Conservation (phyloP, 768 basidiomycete genomes). For the Lactifluus rugatus region DNA sequence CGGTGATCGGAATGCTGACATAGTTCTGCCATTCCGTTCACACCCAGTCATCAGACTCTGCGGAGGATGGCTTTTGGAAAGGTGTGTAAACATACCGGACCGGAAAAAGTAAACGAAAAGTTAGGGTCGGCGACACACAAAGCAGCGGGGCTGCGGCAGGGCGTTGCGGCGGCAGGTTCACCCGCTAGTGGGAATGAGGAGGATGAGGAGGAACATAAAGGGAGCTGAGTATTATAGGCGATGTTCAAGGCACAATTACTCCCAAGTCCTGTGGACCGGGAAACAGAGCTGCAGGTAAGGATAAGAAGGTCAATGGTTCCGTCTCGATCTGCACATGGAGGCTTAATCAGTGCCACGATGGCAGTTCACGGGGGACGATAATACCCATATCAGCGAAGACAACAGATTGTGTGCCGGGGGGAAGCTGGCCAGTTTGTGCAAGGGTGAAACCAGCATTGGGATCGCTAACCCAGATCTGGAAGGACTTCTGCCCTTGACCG, state of each 20-base stretch:
- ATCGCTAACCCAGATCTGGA: constrained; percentile 89
- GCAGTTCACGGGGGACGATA: constrained; percentile 8
- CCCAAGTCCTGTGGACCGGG: constrained; percentile 60
- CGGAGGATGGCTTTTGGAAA: too few species aligned
- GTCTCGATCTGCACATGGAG: constrained; percentile 59
- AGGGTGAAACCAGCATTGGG: constrained; percentile 68
- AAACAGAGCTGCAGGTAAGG: constrained; percentile 69
- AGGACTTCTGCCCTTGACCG: constrained; percentile 42
- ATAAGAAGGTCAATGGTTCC: constrained; percentile 96
- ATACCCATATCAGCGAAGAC: constrained; percentile 87
- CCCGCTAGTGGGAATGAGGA: constrained; percentile 41
- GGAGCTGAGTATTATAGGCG: constrained; percentile 86
- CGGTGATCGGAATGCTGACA: constrained; percentile 52
- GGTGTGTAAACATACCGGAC: constrained; percentile 1
- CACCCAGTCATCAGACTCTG: neutral
- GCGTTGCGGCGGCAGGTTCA: constrained; percentile 23
- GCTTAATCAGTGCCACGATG: neutral
- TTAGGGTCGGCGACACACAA: constrained; percentile 73
- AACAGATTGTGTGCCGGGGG: constrained; percentile 65
- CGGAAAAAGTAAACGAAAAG: constrained; percentile 55
- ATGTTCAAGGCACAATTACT: constrained; percentile 77
- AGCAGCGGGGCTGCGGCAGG: constrained; percentile 67
- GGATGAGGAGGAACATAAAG: constrained; percentile 52
- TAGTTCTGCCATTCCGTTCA: constrained; percentile 41
- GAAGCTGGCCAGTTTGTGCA: constrained; percentile 57